These are phyloP conservation scores for Solanum hybrid DNA, from an alignment of 305 asterid species.

Conservation along the genomic window DNA sequence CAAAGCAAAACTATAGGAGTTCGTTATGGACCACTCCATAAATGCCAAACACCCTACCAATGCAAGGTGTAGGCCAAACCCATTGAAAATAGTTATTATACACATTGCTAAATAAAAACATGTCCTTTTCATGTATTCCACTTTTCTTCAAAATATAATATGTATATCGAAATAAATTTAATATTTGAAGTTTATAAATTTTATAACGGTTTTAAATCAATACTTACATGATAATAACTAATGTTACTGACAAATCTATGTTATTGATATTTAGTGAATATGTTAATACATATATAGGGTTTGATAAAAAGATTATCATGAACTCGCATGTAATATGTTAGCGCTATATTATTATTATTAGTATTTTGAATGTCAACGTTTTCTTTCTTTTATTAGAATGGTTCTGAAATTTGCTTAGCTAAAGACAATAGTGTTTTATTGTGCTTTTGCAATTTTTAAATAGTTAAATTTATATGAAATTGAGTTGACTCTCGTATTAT, in stretches of 20 bases:
- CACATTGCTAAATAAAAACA: not conserved
- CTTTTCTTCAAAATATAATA: not conserved
- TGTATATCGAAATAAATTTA: not conserved
- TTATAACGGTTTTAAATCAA: not conserved
- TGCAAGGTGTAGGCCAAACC: not conserved
- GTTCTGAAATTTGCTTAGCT: not conserved
- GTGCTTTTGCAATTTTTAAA: not conserved
- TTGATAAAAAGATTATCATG: not conserved
- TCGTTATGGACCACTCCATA: not conserved
- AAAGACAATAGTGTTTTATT: not conserved
- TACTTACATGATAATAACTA: not conserved
- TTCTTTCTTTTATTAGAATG: not conserved
- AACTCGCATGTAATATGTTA: not conserved
- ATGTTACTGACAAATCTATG: not conserved
- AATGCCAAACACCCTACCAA: not conserved
- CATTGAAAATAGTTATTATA: not conserved
- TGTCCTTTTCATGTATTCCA: not conserved
- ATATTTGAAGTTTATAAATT: not conserved
- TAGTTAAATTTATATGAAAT: not conserved
- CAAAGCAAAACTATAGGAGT: not conserved
- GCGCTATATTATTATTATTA: not conserved
- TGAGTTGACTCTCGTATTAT: not conserved
- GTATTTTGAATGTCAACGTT: not conserved
- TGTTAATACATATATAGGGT: not conserved
- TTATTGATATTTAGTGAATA: not conserved